Percentiles rank a stretch among this genome's conserved stretches.
Conservation (phyloP, 352 stramenopile species). For the Globisporangium paroecandrum region DNA sequence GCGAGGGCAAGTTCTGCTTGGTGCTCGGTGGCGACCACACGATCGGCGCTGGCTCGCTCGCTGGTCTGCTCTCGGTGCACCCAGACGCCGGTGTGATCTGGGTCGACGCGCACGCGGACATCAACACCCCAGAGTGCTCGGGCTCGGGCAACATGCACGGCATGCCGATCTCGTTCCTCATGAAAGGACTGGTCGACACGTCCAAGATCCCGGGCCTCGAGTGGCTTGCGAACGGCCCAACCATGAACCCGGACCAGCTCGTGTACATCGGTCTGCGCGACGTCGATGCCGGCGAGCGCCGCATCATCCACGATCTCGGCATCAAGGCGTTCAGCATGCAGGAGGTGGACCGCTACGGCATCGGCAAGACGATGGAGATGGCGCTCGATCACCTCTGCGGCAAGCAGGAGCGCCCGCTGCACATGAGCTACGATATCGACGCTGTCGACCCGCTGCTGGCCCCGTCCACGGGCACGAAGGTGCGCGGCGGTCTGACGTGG, state of each 20-base stretch:
- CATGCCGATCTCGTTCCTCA: constrained; percentile 96
- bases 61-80: constrained; percentile 87
- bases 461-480: constrained; percentile 94
- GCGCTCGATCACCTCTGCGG: constrained; percentile 91
- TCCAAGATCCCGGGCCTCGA: constrained; percentile 92
- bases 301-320: constrained; percentile 87
- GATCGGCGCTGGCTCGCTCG: constrained; percentile 91
- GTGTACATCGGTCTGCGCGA: constrained; percentile 96
- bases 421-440: constrained; percentile 98
- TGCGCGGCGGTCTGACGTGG: constrained; percentile 95
- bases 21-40: constrained; percentile 96
- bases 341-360: constrained; percentile 95
- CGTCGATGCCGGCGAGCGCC: constrained; percentile 90
- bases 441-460: constrained; percentile 94
- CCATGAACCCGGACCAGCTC: constrained; percentile 84
- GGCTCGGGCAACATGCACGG: constrained; percentile 97
- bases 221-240: constrained; percentile 84
- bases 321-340: constrained; percentile 97
- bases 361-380: constrained; percentile 96
- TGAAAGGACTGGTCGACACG: constrained; percentile 88
- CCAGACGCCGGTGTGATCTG: constrained; percentile 95
- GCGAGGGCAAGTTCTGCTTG: constrained; percentile 92
- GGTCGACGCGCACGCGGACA: constrained; percentile 97
- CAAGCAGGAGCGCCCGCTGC: constrained; percentile 88
- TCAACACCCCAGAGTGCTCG: constrained; percentile 93